Percentiles rank a stretch among this genome's conserved stretches.
phyloP scores from a whole-genome alignment of 768 basidiomycete species.

The Auricularia sp. region DNA sequence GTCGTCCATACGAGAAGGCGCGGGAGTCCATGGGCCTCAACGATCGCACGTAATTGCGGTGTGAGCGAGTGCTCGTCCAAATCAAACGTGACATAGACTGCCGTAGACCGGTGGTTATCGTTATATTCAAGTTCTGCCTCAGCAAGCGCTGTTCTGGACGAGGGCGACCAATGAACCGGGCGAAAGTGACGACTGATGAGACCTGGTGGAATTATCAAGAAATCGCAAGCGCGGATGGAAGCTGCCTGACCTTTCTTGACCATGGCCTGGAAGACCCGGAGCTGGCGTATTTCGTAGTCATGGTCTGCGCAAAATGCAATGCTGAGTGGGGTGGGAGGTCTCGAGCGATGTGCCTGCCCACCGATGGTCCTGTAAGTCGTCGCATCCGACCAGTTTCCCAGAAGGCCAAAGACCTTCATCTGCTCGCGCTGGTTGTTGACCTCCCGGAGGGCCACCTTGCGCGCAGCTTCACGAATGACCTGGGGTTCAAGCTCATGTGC shows the following conservation, averaged over 20 bases:
- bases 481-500: slow-evolving; percentile 43
- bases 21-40: slow-evolving; percentile 24
- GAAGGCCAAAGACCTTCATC: slow-evolving; percentile 73
- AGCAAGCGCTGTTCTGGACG: slow-evolving; percentile 85
- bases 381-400: slow-evolving; percentile 76
- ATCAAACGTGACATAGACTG: slow-evolving; percentile 76
- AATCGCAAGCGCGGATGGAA: background rate
- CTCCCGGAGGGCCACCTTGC: slow-evolving; percentile 60
- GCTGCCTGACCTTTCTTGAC: slow-evolving; percentile 57
- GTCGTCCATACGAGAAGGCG: slow-evolving; percentile 86
- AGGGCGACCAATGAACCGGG: slow-evolving; percentile 92
- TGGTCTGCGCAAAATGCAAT: slow-evolving; percentile 44
- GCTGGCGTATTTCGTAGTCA: slow-evolving; percentile 78
- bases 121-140: slow-evolving; percentile 90
- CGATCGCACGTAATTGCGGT: slow-evolving; percentile 13
- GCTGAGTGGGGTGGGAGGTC: background rate
- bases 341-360: slow-evolving; percentile 20
- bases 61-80: slow-evolving; percentile 32
- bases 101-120: slow-evolving; percentile 80
- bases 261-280: slow-evolving; percentile 79
- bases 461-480: slow-evolving; percentile 61
- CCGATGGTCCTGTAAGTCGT: slow-evolving; percentile 83
- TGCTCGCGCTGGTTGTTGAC: slow-evolving; percentile 68
- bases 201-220: slow-evolving; percentile 31
- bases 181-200: slow-evolving; percentile 79